Base-by-base conservation (phyloP, 2,329 filamentous ascomycete genomes). In the Cytospora chrysosperma region DNA sequence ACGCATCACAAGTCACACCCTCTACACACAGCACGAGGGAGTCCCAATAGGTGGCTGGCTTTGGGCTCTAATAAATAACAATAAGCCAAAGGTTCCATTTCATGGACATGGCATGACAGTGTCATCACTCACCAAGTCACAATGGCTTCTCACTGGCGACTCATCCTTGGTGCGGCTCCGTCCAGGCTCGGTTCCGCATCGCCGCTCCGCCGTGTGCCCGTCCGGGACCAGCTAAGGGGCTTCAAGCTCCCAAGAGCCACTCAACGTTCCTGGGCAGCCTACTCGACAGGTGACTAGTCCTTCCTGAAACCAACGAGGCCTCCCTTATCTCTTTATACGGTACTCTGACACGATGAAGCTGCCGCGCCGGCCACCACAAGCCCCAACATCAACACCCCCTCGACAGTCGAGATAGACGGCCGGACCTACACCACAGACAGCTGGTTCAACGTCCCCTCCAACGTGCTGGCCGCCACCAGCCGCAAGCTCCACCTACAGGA, bases 401-500 rank as follows among this genome's bases (percentile, higher is more conserved):
- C 73, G 34, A 71, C 73, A 26, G 76, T 90, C 67, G 81, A 78
- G 13, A 83, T 95, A 67, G 85, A 88, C 69, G 88, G 85, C 67
- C 82, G 81, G 66, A 77, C 76, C 12, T 93, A 93, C 75, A 72
- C 78, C 21, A 88, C 84, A 21, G 93, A 98, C 73, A 76, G 83
- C 59, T 97, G 92, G 90, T 95, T 90, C 76, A 99, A 99, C 76
- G 83, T 91, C 17, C 88, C 94, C 4, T 71, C 84, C 28, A 89
- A 88, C 61, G 93, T 99, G 67, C 79, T 93, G 55, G 81, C 87
- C 26, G 87, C 91, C 62, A 84, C 96, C 55, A 83, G 87, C 54
- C 89, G 92, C 66, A 87, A 85, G 61, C 82, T 99, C n/a, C 95
- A 99, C 76, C 84, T 96, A n/a, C 88, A 95, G 72, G 85, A 88